These are phyloP conservation scores for Marasmius oreades DNA, from an alignment of 1,284 basidiomycete species.

Conservation along the genomic window DNA sequence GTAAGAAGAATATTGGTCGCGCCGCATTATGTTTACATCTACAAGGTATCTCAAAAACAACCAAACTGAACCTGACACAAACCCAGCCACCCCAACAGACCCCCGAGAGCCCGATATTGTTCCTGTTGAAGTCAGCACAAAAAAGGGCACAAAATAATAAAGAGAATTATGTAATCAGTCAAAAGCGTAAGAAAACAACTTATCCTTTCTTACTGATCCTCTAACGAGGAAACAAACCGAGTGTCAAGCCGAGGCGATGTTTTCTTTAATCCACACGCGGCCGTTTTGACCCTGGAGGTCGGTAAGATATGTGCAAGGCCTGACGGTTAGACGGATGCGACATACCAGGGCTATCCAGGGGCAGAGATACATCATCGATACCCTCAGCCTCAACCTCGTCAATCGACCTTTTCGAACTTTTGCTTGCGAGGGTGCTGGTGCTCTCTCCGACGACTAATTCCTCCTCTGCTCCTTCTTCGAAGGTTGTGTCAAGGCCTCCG, in stretches of 20 bases:
- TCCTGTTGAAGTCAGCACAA: conserved; percentile 13
- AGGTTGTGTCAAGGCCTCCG: conserved; percentile 31
- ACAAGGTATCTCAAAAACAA: not conserved
- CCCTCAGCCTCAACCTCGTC: conserved; percentile 44
- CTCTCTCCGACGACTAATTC: conserved; percentile 33
- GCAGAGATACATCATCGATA: conserved; percentile 25
- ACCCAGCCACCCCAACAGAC: not conserved
- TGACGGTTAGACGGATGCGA: not conserved
- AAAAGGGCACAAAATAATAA: not conserved
- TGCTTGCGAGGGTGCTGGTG: conserved; percentile 45
- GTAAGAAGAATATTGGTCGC: not conserved
- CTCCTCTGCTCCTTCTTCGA: conserved; percentile 25
- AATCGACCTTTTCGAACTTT: conserved; percentile 43
- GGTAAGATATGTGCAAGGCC: not conserved
- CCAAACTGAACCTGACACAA: not conserved
- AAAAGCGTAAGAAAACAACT: conserved; percentile 5
- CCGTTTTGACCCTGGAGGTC: conserved; percentile 12
- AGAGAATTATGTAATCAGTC: conserved; percentile 3
- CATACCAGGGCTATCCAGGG: conserved; percentile 45
- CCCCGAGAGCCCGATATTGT: not conserved
- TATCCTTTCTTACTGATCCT: conserved; percentile 4
- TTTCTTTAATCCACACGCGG: conserved; percentile 8
- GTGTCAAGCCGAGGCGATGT: not conserved
- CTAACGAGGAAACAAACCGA: not conserved
- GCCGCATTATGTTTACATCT: not conserved